Evolutionary conservation across 306 rosid genomes (phyloP), one percentile per base, ranked within the genome.

Genomic region (Fragaria vesca): DNA sequence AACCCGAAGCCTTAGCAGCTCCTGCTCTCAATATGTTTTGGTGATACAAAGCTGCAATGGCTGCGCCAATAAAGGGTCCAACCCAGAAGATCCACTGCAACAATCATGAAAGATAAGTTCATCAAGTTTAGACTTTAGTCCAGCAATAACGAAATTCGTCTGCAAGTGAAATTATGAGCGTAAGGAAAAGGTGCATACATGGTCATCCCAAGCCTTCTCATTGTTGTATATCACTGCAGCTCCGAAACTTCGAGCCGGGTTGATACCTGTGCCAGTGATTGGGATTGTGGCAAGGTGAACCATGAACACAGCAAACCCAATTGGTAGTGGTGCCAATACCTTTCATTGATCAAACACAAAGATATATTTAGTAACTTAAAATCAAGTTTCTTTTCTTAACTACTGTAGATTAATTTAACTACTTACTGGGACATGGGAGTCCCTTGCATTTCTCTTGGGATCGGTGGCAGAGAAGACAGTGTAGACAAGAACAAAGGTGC

Each of bases 281-380:
- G 89, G 89, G 60, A 86, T 83, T 9, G 87, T 86, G 26, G 89
- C 89, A 0, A 86, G 80, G 69, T 86, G 89, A 55, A 86, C 87
- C 77, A 86, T 76, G 61, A 86, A 86, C 42, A 86, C 89, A 0
- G 89, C 87, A 13, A 86, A 86, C 63, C 89, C 89, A 40, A 86
- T 86, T 60, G 89, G 89, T 9, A 86, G 87, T 47, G 89, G 89
- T 60, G 89, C 89, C 80, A 86, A 73, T 0, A 83, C 86, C 88
- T 85, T 40, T 24, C 18, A 71, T 69, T 16, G 30, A n/a, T 5
- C 51, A 4, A 63, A 45, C 52, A 73, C 17, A 48, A 47, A 36
- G 30, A 52, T 4, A 4, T 61, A 58, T 13, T 36, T 2, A 46
- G 60, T 2, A 73, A 36, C 61, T 38, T 38, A 72, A 20, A 51